These are phyloP conservation scores for Solanum sejunctum DNA, from an alignment of 257 asterid species.

Conservation along the genomic window DNA sequence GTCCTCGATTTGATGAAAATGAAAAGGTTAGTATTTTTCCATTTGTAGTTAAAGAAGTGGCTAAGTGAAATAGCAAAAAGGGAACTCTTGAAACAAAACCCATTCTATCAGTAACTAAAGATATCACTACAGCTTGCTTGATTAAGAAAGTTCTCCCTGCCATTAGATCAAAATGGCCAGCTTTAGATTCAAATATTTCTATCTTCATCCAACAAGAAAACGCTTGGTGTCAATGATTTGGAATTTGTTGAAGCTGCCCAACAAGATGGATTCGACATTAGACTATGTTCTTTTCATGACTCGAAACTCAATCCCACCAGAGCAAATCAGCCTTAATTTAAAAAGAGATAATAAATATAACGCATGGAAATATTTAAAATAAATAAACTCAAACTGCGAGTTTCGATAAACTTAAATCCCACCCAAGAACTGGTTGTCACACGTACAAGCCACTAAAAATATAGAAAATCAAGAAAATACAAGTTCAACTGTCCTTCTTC, in stretches of 20 bases:
- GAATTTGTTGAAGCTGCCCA: neutral
- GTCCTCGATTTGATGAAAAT: neutral
- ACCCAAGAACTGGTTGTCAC: no score
- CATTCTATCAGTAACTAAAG: neutral
- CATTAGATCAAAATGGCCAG: neutral
- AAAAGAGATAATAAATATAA: no score
- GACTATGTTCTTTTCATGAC: no score
- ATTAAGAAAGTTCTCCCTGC: neutral
- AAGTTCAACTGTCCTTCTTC: no score
- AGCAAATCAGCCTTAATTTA: no score
- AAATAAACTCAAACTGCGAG: no score
- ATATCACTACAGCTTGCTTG: neutral
- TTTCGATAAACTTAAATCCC: no score
- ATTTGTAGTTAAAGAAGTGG: neutral
- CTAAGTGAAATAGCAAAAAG: neutral
- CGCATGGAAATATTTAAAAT: no score
- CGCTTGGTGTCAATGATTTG: neutral
- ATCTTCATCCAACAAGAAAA: neutral
- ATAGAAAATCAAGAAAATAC: no score
- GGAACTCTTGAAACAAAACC: no score
- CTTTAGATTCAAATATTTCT: neutral
- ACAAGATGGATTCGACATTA: neutral
- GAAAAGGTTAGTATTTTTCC: neutral
- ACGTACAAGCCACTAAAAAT: no score
- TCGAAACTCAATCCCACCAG: no score